Evolutionary conservation across 192 early-diverging fungal genomes (phyloP), one percentile per base, ranked within the genome.

Genomic region (Linnemannia hyalina): DNA sequence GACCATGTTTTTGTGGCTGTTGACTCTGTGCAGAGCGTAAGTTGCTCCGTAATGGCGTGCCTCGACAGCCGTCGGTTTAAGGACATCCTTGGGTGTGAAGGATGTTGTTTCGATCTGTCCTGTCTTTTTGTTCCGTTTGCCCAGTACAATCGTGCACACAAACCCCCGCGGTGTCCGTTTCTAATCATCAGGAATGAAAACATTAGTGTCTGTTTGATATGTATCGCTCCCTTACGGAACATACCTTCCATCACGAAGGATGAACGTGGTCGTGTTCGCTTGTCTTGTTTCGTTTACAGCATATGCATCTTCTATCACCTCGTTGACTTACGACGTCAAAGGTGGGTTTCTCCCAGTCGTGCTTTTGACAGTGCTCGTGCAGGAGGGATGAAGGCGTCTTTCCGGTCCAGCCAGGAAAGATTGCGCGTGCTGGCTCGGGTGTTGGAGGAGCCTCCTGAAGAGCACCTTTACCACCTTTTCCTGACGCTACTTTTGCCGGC

Each of bases 321-420:
- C 35, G 36, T 18, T 40, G 32, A 63, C 71, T 70, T 90, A 82
- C 93, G 78, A 93, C 90, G 60, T 94, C 93, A 82, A 93, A 95
- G 5, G 89, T 77, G 0, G 95, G 93, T 52, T 96, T 94, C 65
- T 93, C 90, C 97, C 96, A 97, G 29, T 88, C 92, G 23, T 88
- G 82, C 77, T 92, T 93, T 73, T 95, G 97, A 83, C 94, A 94
- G 70, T 94, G 93, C 78, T 97, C 97, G 83, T 96, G 91, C 4
- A 98, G 89, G 6, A 97, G 84, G 5, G 92, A 92, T 5, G 93
- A 90, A 0, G 97, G 96, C 0, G 95, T 96, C 76, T 98, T 98
- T 55, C 97, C 97, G 0, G 96, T 97, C 97, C 96, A 96, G 38
- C 92, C 92, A 36, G 92, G 93, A 85, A 97, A 97, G 35, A 92